phyloP scores from a whole-genome alignment of 2,329 filamentous ascomycete genomes.

The Colletotrichum sp. region DNA sequence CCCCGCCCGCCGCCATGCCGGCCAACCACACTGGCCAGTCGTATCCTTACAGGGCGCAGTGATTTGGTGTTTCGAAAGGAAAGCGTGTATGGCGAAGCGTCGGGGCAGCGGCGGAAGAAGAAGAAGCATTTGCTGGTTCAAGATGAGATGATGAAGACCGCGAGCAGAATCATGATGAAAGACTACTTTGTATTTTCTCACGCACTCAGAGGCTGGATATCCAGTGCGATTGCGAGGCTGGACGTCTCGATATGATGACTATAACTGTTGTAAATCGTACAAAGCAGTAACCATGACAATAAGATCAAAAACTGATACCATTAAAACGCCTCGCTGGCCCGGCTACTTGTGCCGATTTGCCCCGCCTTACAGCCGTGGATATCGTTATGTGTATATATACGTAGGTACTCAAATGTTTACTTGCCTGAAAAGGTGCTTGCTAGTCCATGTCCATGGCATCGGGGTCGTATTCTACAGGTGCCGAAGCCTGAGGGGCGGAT shows the following conservation, averaged over 20 bases:
- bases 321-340: constrained; percentile 1
- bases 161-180: background rate
- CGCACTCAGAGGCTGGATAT: background rate
- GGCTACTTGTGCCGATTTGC: background rate
- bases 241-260: background rate
- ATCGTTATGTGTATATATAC: background rate
- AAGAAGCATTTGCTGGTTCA: background rate
- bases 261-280: constrained; percentile 3
- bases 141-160: background rate
- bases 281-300: background rate
- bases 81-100: constrained; percentile 2
- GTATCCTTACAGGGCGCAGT: constrained; percentile 27
- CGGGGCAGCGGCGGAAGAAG: background rate
- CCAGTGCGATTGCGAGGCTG: background rate
- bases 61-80: background rate
- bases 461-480: constrained; percentile 43
- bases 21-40: constrained; percentile 37
- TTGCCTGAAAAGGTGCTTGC: background rate
- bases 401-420: background rate
- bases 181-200: background rate
- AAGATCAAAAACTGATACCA: background rate
- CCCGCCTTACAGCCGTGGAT: background rate
- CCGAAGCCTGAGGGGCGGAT: constrained; percentile 9
- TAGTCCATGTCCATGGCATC: constrained; percentile 74
- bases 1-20: constrained; percentile 28